These are phyloP conservation scores for Dorcoceras hygrometricum DNA, from an alignment of 257 asterid genomes.

Conservation along the genomic window DNA sequence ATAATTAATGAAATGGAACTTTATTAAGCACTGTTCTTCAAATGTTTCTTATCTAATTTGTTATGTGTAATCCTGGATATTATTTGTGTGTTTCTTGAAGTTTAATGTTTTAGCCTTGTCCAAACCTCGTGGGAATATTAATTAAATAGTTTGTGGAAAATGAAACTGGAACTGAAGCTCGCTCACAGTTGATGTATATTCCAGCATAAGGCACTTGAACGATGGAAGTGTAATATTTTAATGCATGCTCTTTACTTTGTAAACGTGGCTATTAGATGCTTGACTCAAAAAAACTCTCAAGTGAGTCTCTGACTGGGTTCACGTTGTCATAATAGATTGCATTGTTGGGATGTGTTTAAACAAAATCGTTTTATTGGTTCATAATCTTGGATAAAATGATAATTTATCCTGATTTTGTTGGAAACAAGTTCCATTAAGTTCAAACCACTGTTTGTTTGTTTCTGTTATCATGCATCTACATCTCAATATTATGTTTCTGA, in stretches of 20 bases:
- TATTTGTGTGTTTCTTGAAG: neutral
- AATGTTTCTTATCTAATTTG: neutral
- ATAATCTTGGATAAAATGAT: neutral
- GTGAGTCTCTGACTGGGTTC: neutral
- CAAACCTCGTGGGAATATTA: neutral
- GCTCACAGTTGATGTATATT: too few relatives aligned
- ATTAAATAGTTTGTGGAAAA: too few relatives aligned
- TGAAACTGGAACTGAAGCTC: too few relatives aligned
- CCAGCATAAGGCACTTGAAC: too few relatives aligned
- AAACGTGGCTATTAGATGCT: neutral
- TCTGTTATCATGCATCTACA: neutral
- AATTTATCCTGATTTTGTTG: neutral
- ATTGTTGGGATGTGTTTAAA: neutral
- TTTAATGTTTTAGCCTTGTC: neutral
- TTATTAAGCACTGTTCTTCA: neutral
- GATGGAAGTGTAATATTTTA: too few relatives aligned
- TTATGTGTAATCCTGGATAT: neutral
- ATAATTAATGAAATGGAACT: conserved; percentile 2
- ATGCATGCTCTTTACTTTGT: too few relatives aligned
- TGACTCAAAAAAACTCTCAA: neutral
- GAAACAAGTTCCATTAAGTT: neutral
- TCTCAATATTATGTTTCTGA: neutral
- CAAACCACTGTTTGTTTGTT: neutral
- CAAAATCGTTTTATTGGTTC: neutral
- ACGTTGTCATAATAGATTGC: neutral